These are phyloP conservation scores for Cladophialophora carrionii DNA, from an alignment of 2,329 filamentous ascomycete genomes.

Conservation along the genomic window DNA sequence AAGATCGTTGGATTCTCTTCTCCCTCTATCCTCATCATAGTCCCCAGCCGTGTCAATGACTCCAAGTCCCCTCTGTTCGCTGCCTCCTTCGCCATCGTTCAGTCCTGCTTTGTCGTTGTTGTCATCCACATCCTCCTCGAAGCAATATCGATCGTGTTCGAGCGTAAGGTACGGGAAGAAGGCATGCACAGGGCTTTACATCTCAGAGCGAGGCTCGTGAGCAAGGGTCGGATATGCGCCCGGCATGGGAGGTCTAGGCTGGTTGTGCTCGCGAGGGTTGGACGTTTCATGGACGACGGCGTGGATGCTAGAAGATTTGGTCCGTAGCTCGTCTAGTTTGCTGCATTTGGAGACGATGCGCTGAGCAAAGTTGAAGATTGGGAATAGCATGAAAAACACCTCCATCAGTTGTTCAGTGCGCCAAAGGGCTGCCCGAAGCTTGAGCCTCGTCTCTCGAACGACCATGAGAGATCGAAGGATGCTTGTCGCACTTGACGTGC, in stretches of 20 bases:
- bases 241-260: not conserved
- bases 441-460: no score
- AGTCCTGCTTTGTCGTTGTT: not conserved
- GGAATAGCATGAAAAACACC: not conserved
- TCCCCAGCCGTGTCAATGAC: not conserved
- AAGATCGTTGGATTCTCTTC: not conserved
- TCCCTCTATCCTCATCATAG: not conserved
- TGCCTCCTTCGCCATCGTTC: not conserved
- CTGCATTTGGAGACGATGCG: not conserved
- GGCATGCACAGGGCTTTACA: not conserved
- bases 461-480: not conserved
- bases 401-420: not conserved
- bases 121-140: not conserved
- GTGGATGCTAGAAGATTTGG: not conserved
- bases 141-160: not conserved
- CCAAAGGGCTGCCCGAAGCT: not conserved
- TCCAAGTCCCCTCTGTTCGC: not conserved
- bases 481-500: not conserved
- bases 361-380: not conserved
- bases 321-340: not conserved
- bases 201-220: not conserved
- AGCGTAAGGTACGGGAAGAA: not conserved
- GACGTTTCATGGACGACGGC: not conserved
- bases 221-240: not conserved
- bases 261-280: not conserved